phyloP scores from a whole-genome alignment of 208 protist genomes.

The Polymyxa betae region DNA sequence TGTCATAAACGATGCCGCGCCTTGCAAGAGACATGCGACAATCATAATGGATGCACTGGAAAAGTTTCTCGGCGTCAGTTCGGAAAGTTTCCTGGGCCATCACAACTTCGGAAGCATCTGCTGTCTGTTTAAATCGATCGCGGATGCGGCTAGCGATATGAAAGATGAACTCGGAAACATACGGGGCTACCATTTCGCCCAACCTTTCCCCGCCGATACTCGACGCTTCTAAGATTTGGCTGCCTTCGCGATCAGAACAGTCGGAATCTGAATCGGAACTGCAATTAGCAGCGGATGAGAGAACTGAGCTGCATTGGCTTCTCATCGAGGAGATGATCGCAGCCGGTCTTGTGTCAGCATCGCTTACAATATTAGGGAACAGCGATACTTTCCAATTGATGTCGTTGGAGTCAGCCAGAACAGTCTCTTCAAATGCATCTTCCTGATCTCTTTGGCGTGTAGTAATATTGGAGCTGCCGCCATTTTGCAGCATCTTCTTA shows the following conservation, averaged over 20 bases:
- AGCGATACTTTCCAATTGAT: neutral
- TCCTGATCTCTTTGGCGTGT: neutral
- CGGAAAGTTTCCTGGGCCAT: conserved; percentile 27
- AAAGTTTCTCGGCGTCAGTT: neutral
- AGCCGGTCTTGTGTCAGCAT: neutral
- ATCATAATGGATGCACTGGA: neutral
- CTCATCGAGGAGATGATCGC: neutral
- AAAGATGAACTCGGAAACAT: conserved; percentile 44
- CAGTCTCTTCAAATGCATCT: neutral
- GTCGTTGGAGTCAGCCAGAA: neutral
- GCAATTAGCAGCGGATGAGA: neutral
- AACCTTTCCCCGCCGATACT: neutral
- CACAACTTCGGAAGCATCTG: neutral
- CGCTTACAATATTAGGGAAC: neutral
- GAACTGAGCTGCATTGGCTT: neutral
- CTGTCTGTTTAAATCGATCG: neutral
- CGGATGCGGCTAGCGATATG: neutral
- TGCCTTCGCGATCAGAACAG: neutral
- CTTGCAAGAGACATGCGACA: neutral
- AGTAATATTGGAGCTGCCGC: no score
- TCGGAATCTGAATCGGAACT: neutral
- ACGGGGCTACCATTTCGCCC: neutral
- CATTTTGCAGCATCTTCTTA: neutral
- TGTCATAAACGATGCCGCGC: neutral
- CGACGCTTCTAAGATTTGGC: neutral